Conservation (phyloP, 768 basidiomycete species). For the Pulveroboletus sp. region DNA sequence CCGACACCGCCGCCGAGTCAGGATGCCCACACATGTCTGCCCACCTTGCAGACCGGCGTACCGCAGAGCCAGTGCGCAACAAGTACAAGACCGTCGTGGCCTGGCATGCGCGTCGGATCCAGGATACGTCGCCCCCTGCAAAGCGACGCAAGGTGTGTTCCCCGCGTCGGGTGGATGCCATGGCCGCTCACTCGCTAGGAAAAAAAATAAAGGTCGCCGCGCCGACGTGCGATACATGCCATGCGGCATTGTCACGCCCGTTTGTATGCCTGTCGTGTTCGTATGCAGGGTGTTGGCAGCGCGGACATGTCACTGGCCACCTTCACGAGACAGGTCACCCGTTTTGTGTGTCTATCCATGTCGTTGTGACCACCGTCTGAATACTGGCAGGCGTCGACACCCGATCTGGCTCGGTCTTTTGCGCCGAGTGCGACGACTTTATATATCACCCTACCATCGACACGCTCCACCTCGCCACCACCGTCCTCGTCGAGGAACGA, state of each 20-base stretch:
- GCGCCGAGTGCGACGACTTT: conserved; percentile 71
- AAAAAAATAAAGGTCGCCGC: conserved; percentile 42
- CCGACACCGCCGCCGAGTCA: conserved; percentile 6
- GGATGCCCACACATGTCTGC: conserved; percentile 42
- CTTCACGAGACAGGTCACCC: conserved; percentile 54
- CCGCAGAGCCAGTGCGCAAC: conserved; percentile 31
- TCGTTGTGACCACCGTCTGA: no score
- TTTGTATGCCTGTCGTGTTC: conserved; percentile 74
- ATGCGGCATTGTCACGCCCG: conserved; percentile 53
- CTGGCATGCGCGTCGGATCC: conserved; percentile 51
- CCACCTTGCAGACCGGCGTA: conserved; percentile 34
- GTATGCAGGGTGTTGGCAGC: conserved; percentile 68
- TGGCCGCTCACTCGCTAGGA: neutral
- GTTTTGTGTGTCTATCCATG: conserved; percentile 58
- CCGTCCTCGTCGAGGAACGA: conserved; percentile 58
- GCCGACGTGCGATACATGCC: conserved; percentile 66
- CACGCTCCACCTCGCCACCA: conserved; percentile 39
- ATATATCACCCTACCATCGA: conserved; percentile 60
- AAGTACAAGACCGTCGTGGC: conserved; percentile 54
- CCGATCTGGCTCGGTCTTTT: conserved; percentile 73
- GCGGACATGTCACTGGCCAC: conserved; percentile 57
- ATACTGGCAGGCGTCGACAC: conserved; percentile 83
- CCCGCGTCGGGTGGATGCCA: neutral
- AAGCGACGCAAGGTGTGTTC: conserved; percentile 65
- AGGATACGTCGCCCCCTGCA: conserved; percentile 45